Conservation (phyloP, 2,329 filamentous ascomycete species). For the Byssochlamys sp. region DNA sequence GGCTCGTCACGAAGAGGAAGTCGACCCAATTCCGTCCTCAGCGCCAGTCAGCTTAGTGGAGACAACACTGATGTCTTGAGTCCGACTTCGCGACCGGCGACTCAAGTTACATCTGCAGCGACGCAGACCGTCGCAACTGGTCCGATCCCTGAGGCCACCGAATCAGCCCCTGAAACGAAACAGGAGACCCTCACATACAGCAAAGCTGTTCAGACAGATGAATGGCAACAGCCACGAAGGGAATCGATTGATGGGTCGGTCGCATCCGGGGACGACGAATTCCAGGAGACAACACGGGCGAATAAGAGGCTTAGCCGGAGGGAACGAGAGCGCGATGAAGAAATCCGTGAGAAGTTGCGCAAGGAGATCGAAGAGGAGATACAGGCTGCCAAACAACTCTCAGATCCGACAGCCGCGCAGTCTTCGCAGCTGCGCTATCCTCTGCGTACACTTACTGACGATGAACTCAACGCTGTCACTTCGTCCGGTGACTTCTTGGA, state of each 20-base stretch:
- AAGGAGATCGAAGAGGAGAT: constrained; percentile 90
- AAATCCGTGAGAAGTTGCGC: constrained; percentile 72
- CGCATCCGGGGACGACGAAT: constrained; percentile 55
- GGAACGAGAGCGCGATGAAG: constrained; percentile 75
- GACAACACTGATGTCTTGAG: constrained; percentile 43
- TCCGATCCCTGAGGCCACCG: constrained; percentile 66
- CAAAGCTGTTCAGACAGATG: constrained; percentile 86
- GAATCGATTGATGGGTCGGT: constrained; percentile 47
- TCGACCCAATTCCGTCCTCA: constrained; percentile 76
- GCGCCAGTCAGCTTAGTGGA: constrained; percentile 69
- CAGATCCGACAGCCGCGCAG: constrained; percentile 27
- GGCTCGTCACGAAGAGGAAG: constrained; percentile 48
- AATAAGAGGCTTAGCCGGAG: constrained; percentile 68
- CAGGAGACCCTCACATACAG: constrained; percentile 87
- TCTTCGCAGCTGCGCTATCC: constrained; percentile 55
- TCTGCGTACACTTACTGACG: constrained; percentile 65
- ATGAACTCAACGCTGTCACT: constrained; percentile 83
- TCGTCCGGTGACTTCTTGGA: constrained; percentile 88
- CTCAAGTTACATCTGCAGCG: constrained; percentile 34
- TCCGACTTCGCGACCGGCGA: constrained; percentile 31
- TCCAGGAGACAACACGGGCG: constrained; percentile 42
- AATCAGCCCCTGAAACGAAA: constrained; percentile 51
- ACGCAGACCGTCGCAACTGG: constrained; percentile 66
- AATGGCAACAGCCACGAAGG: constrained; percentile 51
- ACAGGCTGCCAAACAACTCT: constrained; percentile 52